Percentiles rank a stretch among this genome's conserved stretches.
These are phyloP conservation scores for Yarrowia sp. DNA, from an alignment of 805 yeast species.

Conservation along the genomic window DNA sequence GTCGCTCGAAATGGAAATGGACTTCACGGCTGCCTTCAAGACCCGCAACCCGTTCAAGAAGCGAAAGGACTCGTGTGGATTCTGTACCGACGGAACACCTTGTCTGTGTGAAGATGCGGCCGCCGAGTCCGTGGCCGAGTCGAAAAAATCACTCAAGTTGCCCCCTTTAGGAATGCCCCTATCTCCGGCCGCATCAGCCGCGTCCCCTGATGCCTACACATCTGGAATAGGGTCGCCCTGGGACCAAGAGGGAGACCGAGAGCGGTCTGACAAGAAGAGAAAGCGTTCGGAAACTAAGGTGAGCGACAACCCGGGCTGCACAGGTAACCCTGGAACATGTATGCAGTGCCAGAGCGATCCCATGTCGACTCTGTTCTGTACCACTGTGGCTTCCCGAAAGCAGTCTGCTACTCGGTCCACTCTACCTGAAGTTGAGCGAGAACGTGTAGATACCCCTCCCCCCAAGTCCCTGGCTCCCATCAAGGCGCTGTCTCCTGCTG, in stretches of 20 bases:
- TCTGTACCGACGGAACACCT: constrained; percentile 87
- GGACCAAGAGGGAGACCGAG: constrained; percentile 26
- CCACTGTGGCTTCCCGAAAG: constrained; percentile 62
- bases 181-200: constrained; percentile 29
- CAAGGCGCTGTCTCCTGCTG: constrained; percentile 19
- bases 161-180: constrained; percentile 32
- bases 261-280: not conserved
- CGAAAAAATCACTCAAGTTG: constrained; percentile 28
- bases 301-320: constrained; percentile 45
- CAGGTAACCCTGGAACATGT: constrained; percentile 88
- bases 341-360: constrained; percentile 80
- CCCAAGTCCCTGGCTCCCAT: constrained; percentile 6
- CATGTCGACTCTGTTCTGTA: constrained; percentile 82
- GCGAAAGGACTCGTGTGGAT: constrained; percentile 68
- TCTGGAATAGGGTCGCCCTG: constrained; percentile 26
- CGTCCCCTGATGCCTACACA: constrained; percentile 20
- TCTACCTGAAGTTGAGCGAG: constrained; percentile 1
- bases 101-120: constrained; percentile 84
- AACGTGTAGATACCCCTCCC: constrained; percentile 17
- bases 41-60: constrained; percentile 25
- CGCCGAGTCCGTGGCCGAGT: not conserved
- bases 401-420: constrained; percentile 22
- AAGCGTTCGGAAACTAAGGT: not conserved
- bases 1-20: constrained; percentile 45
- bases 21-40: constrained; percentile 47